Conservation (phyloP, 1,284 basidiomycete species). For the Boletus sp. region DNA sequence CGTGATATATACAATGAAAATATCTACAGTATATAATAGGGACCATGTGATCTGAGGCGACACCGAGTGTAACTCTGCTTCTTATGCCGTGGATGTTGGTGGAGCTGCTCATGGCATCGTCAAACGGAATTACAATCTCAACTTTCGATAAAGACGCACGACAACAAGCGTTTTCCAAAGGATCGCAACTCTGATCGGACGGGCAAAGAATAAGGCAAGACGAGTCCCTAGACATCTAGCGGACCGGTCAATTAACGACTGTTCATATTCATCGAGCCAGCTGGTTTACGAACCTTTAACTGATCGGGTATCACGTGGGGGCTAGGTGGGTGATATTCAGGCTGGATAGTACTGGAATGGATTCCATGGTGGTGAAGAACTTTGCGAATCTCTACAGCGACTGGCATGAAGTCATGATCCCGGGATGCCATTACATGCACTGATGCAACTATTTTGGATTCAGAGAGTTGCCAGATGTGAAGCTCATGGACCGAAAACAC, state of each 20-base stretch:
- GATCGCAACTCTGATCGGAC: slow-evolving; percentile 61
- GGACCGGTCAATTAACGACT: not conserved
- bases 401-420: slow-evolving; percentile 84
- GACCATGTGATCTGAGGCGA: not conserved
- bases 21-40: slow-evolving; percentile 7
- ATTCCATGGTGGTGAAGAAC: slow-evolving; percentile 89
- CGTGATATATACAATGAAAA: slow-evolving; percentile 10
- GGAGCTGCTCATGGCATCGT: slow-evolving; percentile 40
- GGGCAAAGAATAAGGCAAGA: slow-evolving; percentile 54
- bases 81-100: slow-evolving; percentile 42
- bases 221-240: slow-evolving; percentile 41
- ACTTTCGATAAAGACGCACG: slow-evolving; percentile 48
- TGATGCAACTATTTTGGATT: slow-evolving; percentile 88
- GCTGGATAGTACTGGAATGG: slow-evolving; percentile 90
- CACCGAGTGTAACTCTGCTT: not conserved
- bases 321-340: slow-evolving; percentile 55
- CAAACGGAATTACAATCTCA: not conserved
- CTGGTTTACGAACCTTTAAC: slow-evolving; percentile 35
- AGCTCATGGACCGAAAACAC: slow-evolving; percentile 93
- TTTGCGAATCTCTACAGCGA: slow-evolving; percentile 81
- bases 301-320: slow-evolving; percentile 36
- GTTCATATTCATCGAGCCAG: not conserved
- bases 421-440: slow-evolving; percentile 90
- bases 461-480: slow-evolving; percentile 94
- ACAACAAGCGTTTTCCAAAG: slow-evolving; percentile 71